phyloP scores from a whole-genome alignment of 1,284 basidiomycete species.

The Cryptococcus sp. region DNA sequence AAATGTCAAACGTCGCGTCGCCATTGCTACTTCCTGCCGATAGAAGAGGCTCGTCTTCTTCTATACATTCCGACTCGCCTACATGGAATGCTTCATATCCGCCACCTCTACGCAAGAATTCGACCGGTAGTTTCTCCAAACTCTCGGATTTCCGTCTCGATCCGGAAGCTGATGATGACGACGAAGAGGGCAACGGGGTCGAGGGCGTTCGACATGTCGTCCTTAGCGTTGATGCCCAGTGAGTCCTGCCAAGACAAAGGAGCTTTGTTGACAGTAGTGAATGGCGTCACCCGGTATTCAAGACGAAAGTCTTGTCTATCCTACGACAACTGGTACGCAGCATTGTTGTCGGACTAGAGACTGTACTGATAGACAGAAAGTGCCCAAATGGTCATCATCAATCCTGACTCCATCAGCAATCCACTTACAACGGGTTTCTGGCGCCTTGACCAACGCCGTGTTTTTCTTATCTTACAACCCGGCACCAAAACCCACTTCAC shows the following conservation, averaged over 20 bases:
- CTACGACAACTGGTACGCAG: slow-evolving; percentile 32
- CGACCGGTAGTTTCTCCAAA: slow-evolving; percentile 42
- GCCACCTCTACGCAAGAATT: slow-evolving; percentile 27
- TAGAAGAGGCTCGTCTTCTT: background rate
- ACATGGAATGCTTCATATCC: background rate
- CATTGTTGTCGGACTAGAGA: background rate
- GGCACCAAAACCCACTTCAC: slow-evolving; percentile 35
- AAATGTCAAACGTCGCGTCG: background rate
- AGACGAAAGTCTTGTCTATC: slow-evolving; percentile 41
- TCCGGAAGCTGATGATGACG: slow-evolving; percentile 13
- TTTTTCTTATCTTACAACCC: slow-evolving; percentile 72
- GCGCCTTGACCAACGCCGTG: slow-evolving; percentile 87
- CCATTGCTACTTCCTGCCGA: background rate
- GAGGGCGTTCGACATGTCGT: slow-evolving; percentile 64
- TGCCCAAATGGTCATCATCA: slow-evolving; percentile 48
- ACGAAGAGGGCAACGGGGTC: slow-evolving; percentile 45
- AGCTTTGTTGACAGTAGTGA: slow-evolving; percentile 19
- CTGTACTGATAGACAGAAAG: slow-evolving; percentile 19
- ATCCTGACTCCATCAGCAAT: slow-evolving; percentile 51
- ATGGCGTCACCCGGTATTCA: slow-evolving; percentile 47
- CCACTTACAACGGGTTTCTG: slow-evolving; percentile 74
- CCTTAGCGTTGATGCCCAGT: slow-evolving; percentile 66
- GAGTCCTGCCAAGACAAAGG: slow-evolving; percentile 43
- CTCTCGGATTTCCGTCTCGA: slow-evolving; percentile 44
- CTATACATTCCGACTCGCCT: background rate